These are phyloP conservation scores for Erigeron philadelphicus DNA, from an alignment of 140 eudicot genomes.

Conservation along the genomic window DNA sequence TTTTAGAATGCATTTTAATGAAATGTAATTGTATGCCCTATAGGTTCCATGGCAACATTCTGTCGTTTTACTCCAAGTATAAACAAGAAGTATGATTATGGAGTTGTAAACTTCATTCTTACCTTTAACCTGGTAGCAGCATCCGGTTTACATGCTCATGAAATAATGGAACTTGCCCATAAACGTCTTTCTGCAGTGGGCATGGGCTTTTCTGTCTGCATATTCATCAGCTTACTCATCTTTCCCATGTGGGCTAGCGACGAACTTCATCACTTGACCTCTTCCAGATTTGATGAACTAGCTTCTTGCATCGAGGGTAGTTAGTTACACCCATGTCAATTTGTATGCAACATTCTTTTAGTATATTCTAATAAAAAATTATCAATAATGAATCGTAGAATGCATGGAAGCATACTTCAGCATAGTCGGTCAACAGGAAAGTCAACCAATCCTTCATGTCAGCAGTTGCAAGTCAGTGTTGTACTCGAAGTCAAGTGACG, in stretches of 20 bases:
- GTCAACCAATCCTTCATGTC: constrained; percentile 24
- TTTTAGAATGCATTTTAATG: too few species aligned
- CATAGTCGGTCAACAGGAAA: constrained; percentile 33
- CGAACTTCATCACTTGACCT: constrained; percentile 61
- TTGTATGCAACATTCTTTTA: not conserved
- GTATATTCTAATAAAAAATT: not conserved
- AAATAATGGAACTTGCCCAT: constrained; percentile 51
- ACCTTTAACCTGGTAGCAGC: constrained; percentile 79
- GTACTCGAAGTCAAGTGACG: constrained; percentile 71
- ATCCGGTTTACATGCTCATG: constrained; percentile 68
- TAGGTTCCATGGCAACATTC: constrained; percentile 72
- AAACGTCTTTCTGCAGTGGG: constrained; percentile 61
- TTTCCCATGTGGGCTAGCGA: constrained; percentile 92
- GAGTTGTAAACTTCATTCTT: constrained; percentile 65
- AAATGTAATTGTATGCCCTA: not conserved
- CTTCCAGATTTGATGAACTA: constrained; percentile 57
- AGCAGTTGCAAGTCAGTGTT: constrained; percentile 59
- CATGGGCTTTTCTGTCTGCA: constrained; percentile 61
- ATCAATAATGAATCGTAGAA: constrained; percentile 40
- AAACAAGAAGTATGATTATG: constrained; percentile 76
- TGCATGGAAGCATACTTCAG: constrained; percentile 64
- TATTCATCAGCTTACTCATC: constrained; percentile 53
- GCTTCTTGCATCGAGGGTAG: constrained; percentile 66
- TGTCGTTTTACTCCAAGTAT: constrained; percentile 59
- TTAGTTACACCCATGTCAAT: constrained; percentile 2